Evolutionary conservation across 2,329 filamentous ascomycete species (phyloP).

Genomic region (Verticillium dahliae): DNA sequence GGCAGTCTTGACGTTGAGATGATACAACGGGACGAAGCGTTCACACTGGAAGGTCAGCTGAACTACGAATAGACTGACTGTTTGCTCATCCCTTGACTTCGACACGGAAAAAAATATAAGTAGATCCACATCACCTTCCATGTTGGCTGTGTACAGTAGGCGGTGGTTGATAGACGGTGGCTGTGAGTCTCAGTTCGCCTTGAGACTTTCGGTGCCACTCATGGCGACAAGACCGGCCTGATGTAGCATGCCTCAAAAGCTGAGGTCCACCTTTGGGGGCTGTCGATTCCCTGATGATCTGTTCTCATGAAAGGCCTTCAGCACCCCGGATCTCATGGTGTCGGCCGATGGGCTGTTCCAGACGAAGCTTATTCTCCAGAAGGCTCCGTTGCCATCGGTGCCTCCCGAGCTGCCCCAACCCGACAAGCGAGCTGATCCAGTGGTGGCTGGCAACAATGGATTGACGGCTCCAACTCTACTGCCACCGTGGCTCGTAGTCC

Average conservation of each 20-base stretch:
- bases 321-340: background rate
- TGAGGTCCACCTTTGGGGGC: background rate
- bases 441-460: background rate
- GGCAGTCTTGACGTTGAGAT: too few species aligned
- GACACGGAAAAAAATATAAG: too few species aligned
- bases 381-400: background rate
- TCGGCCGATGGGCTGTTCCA: background rate
- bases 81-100: too few species aligned
- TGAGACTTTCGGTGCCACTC: background rate
- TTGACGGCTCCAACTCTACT: background rate
- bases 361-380: background rate
- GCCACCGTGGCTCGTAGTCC: background rate
- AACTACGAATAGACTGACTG: too few species aligned
- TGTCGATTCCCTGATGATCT: background rate
- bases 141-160: too few species aligned
- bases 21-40: too few species aligned
- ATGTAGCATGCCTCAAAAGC: background rate
- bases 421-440: background rate
- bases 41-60: too few species aligned
- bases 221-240: background rate
- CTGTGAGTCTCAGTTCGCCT: background rate
- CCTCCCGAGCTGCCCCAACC: too few species aligned
- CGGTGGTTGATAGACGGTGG: background rate
- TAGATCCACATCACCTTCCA: too few species aligned
- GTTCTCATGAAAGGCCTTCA: background rate